A percentile compares a stretch with the other conserved stretches of the same genome.
Conservation (phyloP, 202 grass and related monocot genomes). For the Bolboschoenoplectus hybrid region DNA sequence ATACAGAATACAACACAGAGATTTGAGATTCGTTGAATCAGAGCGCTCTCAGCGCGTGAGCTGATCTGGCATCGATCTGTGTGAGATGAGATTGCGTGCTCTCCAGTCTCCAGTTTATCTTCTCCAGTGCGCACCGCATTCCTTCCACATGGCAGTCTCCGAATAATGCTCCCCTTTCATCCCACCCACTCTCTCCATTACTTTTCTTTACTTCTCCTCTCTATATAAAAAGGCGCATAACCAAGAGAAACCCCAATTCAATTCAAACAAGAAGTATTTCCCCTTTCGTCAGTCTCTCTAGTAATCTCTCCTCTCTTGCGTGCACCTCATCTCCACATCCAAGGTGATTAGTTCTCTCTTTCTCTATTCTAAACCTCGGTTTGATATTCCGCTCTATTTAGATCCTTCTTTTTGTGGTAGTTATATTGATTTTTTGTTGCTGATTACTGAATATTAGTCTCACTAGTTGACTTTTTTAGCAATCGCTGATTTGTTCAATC, state of each 20-base stretch:
- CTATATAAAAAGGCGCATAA: constrained; percentile 5
- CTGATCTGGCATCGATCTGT: not conserved
- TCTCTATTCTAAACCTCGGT: not conserved
- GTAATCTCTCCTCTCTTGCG: not conserved
- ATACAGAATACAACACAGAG: not conserved
- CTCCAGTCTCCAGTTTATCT: not conserved
- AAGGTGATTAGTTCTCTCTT: constrained; percentile 13
- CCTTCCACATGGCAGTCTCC: constrained; percentile 3
- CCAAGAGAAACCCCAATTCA: not conserved
- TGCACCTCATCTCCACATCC: not conserved
- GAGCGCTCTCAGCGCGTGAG: not conserved
- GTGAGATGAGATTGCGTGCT: not conserved
- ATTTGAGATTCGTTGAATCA: not conserved
- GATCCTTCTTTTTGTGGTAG: not conserved
- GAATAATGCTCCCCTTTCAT: constrained; percentile 5
- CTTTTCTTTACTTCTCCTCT: not conserved
- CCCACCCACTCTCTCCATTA: constrained; percentile 13
- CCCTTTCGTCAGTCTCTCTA: constrained; percentile 4
- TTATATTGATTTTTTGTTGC: not conserved
- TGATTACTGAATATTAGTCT: not conserved
- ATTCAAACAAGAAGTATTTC: not conserved
- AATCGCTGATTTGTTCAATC: constrained; percentile 24
- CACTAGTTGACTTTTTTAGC: not conserved
- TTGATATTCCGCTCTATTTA: not conserved
- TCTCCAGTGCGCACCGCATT: not conserved